Percentiles rank a stretch among this genome's conserved stretches.
phyloP scores from a whole-genome alignment of 2,329 filamentous ascomycete genomes.

The Hypoxylon sp. region DNA sequence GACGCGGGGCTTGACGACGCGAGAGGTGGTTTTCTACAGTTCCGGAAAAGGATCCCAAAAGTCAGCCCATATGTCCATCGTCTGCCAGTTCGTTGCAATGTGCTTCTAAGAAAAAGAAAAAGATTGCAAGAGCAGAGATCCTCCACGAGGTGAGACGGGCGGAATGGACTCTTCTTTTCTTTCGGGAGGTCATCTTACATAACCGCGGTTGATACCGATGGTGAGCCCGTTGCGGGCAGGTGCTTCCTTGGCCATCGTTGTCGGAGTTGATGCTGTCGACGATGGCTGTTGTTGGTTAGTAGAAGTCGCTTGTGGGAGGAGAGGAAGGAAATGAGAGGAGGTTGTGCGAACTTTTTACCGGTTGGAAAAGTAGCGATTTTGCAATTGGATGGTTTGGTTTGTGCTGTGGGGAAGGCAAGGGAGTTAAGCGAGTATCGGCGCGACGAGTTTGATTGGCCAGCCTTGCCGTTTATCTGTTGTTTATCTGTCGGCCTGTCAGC shows the following conservation, averaged over 20 bases:
- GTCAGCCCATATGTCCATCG: slow-evolving; percentile 69
- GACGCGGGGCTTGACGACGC: slow-evolving; percentile 79
- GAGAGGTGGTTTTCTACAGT: slow-evolving; percentile 80
- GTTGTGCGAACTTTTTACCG: slow-evolving; percentile 19
- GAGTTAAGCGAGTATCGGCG: slow-evolving; percentile 31
- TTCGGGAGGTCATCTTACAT: slow-evolving; percentile 59
- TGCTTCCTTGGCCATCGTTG: slow-evolving; percentile 66
- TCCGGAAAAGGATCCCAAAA: slow-evolving; percentile 46
- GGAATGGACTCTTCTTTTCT: slow-evolving; percentile 32
- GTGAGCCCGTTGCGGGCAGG: slow-evolving; percentile 65
- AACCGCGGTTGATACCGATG: slow-evolving; percentile 68
- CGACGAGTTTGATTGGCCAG: slow-evolving; percentile 23
- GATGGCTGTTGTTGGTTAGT: slow-evolving; percentile 43
- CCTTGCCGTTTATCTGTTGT: slow-evolving; percentile 19
- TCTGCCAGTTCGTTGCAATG: slow-evolving; percentile 53
- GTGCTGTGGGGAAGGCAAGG: slow-evolving; percentile 26
- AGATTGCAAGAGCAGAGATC: slow-evolving; percentile 65
- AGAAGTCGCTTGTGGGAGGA: slow-evolving; percentile 33
- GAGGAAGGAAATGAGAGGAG: slow-evolving; percentile 17
- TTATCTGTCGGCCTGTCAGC: background rate
- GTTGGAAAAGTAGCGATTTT: slow-evolving; percentile 32
- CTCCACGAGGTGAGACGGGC: slow-evolving; percentile 76
- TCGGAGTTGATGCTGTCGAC: slow-evolving; percentile 43
- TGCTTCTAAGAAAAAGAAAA: slow-evolving; percentile 44
- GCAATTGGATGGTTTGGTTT: slow-evolving; percentile 29